A percentile compares a stretch with the other conserved stretches of the same genome.
These are phyloP conservation scores for Fusarium lateritium DNA, from an alignment of 2,329 filamentous ascomycete genomes.

Conservation along the genomic window DNA sequence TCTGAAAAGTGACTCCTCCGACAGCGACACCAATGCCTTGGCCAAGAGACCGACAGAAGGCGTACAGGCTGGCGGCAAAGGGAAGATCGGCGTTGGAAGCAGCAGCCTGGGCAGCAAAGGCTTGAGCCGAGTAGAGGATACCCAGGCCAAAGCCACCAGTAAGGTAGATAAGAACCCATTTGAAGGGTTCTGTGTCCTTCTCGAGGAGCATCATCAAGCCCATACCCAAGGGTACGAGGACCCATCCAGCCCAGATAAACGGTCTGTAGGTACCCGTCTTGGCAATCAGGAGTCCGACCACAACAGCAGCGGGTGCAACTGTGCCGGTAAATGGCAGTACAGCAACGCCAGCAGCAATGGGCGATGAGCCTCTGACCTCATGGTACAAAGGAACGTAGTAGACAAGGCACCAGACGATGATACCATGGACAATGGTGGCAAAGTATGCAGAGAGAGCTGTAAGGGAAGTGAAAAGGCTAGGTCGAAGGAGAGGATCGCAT, in stretches of 20 bases:
- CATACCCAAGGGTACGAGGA: constrained; percentile 69
- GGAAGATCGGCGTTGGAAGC: constrained; percentile 58
- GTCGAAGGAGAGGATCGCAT: constrained; percentile 44
- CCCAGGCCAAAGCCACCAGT: constrained; percentile 73
- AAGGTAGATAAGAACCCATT: constrained; percentile 75
- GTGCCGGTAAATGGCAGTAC: constrained; percentile 73
- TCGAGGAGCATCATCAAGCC: constrained; percentile 68
- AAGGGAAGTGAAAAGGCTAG: constrained; percentile 44
- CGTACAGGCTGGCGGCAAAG: constrained; percentile 73
- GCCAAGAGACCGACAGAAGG: constrained; percentile 72
- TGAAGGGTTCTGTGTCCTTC: constrained; percentile 63
- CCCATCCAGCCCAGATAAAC: constrained; percentile 74
- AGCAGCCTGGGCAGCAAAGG: constrained; percentile 72
- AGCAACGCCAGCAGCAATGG: constrained; percentile 60
- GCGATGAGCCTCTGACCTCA: constrained; percentile 41
- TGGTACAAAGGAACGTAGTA: constrained; percentile 46
- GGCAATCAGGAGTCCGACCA: constrained; percentile 69
- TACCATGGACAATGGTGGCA: constrained; percentile 43
- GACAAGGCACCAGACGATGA: constrained; percentile 42
- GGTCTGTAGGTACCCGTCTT: constrained; percentile 72
- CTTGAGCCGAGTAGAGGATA: constrained; percentile 74
- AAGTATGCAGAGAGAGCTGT: constrained; percentile 44
- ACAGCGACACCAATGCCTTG: constrained; percentile 77
- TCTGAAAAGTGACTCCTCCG: constrained; percentile 79
- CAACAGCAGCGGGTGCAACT: constrained; percentile 71